phyloP scores from a whole-genome alignment of 768 basidiomycete genomes.

The Mycena amicta region DNA sequence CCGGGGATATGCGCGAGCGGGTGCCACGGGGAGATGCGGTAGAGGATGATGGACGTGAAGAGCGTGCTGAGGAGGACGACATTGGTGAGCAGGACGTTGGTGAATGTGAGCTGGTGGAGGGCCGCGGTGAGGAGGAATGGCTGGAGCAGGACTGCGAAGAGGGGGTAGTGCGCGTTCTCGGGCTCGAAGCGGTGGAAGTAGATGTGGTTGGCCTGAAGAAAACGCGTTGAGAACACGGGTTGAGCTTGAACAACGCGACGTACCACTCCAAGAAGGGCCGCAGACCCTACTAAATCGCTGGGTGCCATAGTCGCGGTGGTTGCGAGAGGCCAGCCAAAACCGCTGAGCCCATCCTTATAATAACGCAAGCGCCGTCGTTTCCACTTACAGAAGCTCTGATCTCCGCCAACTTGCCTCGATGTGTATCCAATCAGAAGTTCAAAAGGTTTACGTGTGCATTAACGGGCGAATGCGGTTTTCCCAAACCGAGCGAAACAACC shows the following conservation, averaged over 20 bases:
- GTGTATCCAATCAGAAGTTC: neutral
- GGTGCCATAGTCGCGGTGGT: neutral
- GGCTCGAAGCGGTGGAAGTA: slow-evolving; percentile 1
- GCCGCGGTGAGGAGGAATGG: neutral
- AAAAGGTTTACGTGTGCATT: neutral
- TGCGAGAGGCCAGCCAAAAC: neutral
- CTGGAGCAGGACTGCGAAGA: neutral
- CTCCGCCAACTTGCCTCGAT: neutral
- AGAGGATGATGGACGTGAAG: slow-evolving; percentile 35
- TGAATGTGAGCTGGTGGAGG: neutral
- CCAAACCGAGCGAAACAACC: neutral
- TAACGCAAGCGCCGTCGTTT: neutral
- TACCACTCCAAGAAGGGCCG: neutral
- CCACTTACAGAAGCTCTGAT: neutral
- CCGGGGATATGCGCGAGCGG: slow-evolving; percentile 54
- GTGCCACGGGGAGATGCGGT: slow-evolving; percentile 56
- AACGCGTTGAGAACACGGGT: neutral
- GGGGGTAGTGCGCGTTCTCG: neutral
- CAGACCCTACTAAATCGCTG: neutral
- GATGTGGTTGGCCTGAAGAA: slow-evolving; percentile 1
- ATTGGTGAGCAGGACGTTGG: neutral
- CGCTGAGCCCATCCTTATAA: neutral
- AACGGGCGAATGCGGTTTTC: neutral
- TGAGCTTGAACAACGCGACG: neutral
- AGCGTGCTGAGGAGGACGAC: slow-evolving; percentile 32